Evolutionary conservation across 1,284 basidiomycete genomes (phyloP).

Genomic region (Agaricales sp.): DNA sequence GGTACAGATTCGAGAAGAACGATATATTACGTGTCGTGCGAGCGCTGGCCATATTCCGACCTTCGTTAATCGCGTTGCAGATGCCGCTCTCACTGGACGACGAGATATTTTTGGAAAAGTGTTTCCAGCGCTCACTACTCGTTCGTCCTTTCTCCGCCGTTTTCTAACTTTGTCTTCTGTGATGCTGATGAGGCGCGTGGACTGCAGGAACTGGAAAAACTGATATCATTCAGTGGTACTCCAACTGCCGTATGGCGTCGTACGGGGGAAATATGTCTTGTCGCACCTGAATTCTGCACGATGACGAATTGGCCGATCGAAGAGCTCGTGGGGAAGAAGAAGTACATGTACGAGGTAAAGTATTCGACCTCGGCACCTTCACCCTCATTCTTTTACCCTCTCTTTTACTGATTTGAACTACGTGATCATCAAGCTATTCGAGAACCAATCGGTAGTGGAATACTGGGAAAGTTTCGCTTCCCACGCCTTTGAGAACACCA

Average conservation of each 20-base stretch:
- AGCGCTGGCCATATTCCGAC: conserved; percentile 89
- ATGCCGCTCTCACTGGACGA: conserved; percentile 91
- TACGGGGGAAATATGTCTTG: conserved; percentile 95
- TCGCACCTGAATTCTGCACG: conserved; percentile 94
- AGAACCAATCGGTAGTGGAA: conserved; percentile 84
- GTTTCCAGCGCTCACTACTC: conserved; percentile 87
- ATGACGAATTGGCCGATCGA: conserved; percentile 84
- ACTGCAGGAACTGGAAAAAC: conserved; percentile 84
- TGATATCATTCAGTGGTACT: conserved; percentile 97
- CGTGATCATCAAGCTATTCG: conserved; percentile 52
- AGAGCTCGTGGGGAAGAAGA: conserved; percentile 70
- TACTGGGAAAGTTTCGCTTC: conserved; percentile 95
- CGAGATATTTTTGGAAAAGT: conserved; percentile 92
- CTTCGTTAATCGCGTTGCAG: conserved; percentile 92
- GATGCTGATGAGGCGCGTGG: conserved; percentile 8
- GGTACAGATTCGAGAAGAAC: conserved; percentile 83
- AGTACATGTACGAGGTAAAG: conserved; percentile 83
- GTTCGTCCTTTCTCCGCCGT: conserved; percentile 48
- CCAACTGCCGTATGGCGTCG: conserved; percentile 98
- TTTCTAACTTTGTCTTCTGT: conserved; percentile 6
- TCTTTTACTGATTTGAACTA: conserved; percentile 12
- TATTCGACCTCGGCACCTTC: too few species aligned
- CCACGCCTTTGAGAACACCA: conserved; percentile 93
- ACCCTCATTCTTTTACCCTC: conserved; percentile 7
- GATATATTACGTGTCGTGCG: conserved; percentile 92